Conservation (phyloP, 192 early-diverging fungal species). For the Backusella australiensis region DNA sequence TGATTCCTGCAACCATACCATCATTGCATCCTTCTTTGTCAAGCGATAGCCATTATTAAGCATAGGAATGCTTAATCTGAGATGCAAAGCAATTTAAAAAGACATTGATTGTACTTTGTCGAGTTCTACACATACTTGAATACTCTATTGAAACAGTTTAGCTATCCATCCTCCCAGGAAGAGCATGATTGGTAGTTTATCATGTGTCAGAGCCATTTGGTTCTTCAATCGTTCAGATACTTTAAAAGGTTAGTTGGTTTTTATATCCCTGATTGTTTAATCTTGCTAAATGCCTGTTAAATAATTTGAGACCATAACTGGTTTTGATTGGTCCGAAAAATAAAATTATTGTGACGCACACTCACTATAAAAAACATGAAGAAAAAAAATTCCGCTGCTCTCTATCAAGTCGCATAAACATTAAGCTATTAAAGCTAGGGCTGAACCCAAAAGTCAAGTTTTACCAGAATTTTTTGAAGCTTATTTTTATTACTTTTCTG, state of each 20-base stretch:
- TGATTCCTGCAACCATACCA: too few species aligned
- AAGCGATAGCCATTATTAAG: too few species aligned
- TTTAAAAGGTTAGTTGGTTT: neutral
- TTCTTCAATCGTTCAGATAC: neutral
- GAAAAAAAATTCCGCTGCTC: neutral
- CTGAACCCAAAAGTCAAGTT: slow-evolving; percentile 3
- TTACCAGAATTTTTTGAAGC: neutral
- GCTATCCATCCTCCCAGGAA: neutral
- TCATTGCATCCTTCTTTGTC: too few species aligned
- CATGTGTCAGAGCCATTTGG: neutral
- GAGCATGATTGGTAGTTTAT: neutral
- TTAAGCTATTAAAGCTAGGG: neutral
- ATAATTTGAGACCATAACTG: neutral
- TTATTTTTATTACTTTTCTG: slow-evolving; percentile 1
- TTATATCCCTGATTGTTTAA: neutral
- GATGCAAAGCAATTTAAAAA: too few species aligned
- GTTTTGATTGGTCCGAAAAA: neutral
- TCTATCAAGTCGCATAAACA: slow-evolving; percentile 4
- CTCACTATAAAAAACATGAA: neutral
- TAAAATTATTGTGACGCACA: neutral
- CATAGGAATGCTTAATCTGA: too few species aligned
- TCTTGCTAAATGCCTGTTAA: neutral
- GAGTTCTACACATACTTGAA: too few species aligned
- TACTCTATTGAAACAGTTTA: neutral
- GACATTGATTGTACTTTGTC: neutral